Evolutionary conservation across 2,329 filamentous ascomycete species (phyloP).

Genomic region (Nemania sp.): DNA sequence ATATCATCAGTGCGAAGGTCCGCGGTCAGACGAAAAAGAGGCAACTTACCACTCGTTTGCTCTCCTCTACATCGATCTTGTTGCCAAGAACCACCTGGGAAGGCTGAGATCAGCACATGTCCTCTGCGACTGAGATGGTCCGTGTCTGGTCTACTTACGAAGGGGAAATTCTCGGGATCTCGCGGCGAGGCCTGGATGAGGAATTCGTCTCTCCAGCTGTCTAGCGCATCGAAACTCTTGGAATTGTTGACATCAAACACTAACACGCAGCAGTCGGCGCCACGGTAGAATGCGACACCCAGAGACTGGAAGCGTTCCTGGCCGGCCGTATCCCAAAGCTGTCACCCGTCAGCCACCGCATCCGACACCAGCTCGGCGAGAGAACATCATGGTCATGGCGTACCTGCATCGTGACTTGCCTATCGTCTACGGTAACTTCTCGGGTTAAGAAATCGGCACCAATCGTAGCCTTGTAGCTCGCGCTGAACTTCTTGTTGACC

Average conservation of each 20-base stretch:
- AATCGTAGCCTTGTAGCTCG: slow-evolving; percentile 99
- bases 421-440: slow-evolving; percentile 95
- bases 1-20: slow-evolving; percentile 28
- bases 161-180: slow-evolving; percentile 96
- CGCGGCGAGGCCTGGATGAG: slow-evolving; percentile 95
- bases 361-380: slow-evolving; percentile 6
- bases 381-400: slow-evolving; percentile 25
- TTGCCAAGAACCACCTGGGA: slow-evolving; percentile 88
- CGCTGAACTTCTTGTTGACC: slow-evolving; percentile 99
- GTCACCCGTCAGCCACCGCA: slow-evolving; percentile 29
- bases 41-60: slow-evolving; percentile 78
- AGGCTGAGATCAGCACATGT: slow-evolving; percentile 1
- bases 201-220: slow-evolving; percentile 98
- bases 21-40: not conserved
- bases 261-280: slow-evolving; percentile 95
- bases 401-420: slow-evolving; percentile 98
- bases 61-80: slow-evolving; percentile 98
- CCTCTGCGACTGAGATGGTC: not conserved
- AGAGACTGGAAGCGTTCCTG: slow-evolving; percentile 98
- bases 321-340: slow-evolving; percentile 98
- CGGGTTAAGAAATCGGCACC: slow-evolving; percentile 98
- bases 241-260: slow-evolving; percentile 99
- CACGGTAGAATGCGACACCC: slow-evolving; percentile 95
- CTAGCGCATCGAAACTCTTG: slow-evolving; percentile 97
- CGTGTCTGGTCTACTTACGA: slow-evolving; percentile 62